These are phyloP conservation scores for Cryomyces minteri DNA, from an alignment of 495 filamentous ascomycete species.

Conservation along the genomic window DNA sequence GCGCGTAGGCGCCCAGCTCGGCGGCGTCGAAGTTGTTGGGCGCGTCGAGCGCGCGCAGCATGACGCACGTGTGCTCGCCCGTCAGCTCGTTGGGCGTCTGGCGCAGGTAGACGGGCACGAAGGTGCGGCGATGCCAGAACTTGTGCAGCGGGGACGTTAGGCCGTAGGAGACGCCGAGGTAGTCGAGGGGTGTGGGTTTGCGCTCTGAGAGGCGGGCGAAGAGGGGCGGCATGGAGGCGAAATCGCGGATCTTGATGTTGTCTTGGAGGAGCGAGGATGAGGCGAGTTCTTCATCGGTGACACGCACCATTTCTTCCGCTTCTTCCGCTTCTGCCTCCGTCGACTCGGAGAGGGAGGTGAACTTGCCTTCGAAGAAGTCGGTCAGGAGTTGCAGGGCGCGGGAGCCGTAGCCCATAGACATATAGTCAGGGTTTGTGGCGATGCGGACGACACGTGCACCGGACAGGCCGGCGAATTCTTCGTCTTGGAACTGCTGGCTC, in stretches of 20 bases:
- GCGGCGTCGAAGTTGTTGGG: slow-evolving; percentile 36
- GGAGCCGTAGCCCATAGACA: slow-evolving; percentile 86
- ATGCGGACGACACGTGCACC: slow-evolving; percentile 89
- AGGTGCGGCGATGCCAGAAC: slow-evolving; percentile 86
- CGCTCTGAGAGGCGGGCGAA: slow-evolving; percentile 80
- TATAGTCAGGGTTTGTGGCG: slow-evolving; percentile 89
- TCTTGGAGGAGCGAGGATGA: slow-evolving; percentile 65
- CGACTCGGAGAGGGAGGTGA: slow-evolving; percentile 45
- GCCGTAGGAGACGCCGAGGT: slow-evolving; percentile 88
- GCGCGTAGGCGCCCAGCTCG: slow-evolving; percentile 80
- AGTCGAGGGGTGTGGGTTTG: slow-evolving; percentile 66
- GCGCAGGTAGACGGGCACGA: slow-evolving; percentile 80
- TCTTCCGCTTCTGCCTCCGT: slow-evolving; percentile 35
- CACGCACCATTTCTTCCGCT: slow-evolving; percentile 48
- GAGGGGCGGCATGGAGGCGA: slow-evolving; percentile 76
- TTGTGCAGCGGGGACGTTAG: slow-evolving; percentile 78
- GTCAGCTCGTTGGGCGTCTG: slow-evolving; percentile 95
- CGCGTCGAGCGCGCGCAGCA: slow-evolving; percentile 54
- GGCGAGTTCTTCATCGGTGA: slow-evolving; percentile 71
- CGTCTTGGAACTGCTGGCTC: slow-evolving; percentile 96
- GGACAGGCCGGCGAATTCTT: slow-evolving; percentile 84
- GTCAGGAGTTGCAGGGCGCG: slow-evolving; percentile 68
- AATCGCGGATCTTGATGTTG: slow-evolving; percentile 78
- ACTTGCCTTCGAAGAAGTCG: slow-evolving; percentile 93
- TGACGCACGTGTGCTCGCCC: slow-evolving; percentile 94